Base-by-base conservation (phyloP, 257 asterid species). In the Lycium barbarum region DNA sequence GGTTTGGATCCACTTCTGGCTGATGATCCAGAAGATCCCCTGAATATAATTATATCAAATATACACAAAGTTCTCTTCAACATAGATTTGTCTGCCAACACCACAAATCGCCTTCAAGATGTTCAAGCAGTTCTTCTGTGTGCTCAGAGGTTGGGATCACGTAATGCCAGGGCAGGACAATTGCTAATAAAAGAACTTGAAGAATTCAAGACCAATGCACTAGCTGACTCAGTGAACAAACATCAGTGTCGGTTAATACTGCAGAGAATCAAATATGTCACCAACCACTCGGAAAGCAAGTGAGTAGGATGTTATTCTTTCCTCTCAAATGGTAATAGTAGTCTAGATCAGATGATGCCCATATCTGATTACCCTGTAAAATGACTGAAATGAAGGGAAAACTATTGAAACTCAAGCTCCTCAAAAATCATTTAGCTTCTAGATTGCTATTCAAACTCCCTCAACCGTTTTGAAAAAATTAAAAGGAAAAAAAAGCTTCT, bases 171-270 rank as follows among this genome's bases (percentile, higher is more conserved):
- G 91, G 98, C 98, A 87, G 97, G 92, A 17, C 96, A 92, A 86
- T 85, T 95, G 91, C 85, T 95, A 85, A 93, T 85, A 65, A 93
- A 93, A 89, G 98, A 92, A 89, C 97, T 95, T 74, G 98, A 95
- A 91, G 98, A 95, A 87, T 95, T 95, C 72, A 91, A 91, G 89
- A 88, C 82, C 90, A 89, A 90, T 65, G 86, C 93, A 9, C 82
- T 93, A 85, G 97, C 98, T 63, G 98, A 95, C 88, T 92, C 98
- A n/a, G 98, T 95, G 84, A 93, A 91, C 83, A 95, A 95, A 92
- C 98, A 95, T 84, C 97, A 95, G 81, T 91, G 94, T 86, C 96
- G 98, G 70, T 86, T 95, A 72, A 91, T 95, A 86, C 82, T 95
- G 87, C 97, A 93, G 91, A 89, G 98, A 84, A 90, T 95, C 74